A percentile compares a stretch with the other conserved stretches of the same genome.
These are phyloP conservation scores for Sclerotiophoma versabilis DNA, from an alignment of 2,329 filamentous ascomycete genomes.

Conservation along the genomic window DNA sequence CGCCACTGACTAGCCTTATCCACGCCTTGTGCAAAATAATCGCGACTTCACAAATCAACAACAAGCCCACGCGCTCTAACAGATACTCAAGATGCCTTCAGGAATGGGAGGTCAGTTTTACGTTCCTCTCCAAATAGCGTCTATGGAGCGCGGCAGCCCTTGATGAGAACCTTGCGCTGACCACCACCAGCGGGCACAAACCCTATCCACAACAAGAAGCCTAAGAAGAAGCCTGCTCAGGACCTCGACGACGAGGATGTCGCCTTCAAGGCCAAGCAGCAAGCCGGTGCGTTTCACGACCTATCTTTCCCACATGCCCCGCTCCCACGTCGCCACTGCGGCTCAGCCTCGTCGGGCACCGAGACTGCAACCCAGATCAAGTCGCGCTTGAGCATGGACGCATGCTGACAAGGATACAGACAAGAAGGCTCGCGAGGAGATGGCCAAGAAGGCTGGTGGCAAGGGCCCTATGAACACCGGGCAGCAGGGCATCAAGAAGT, in stretches of 20 bases:
- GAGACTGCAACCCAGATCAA: not conserved
- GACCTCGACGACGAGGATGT: slow-evolving; percentile 88
- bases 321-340: not conserved
- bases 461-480: slow-evolving; percentile 90
- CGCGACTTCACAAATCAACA: slow-evolving; percentile 9
- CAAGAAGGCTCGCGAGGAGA: slow-evolving; percentile 68
- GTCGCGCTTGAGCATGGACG: not conserved
- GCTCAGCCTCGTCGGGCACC: slow-evolving; percentile 2
- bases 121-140: not conserved
- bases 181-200: slow-evolving; percentile 56
- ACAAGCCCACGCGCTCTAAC: slow-evolving; percentile 2
- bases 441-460: slow-evolving; percentile 81
- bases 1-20: slow-evolving; percentile 24
- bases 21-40: slow-evolving; percentile 25
- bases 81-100: slow-evolving; percentile 55
- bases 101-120: slow-evolving; percentile 56
- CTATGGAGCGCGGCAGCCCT: not conserved
- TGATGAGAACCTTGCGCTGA: slow-evolving; percentile 25
- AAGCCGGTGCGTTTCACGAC: slow-evolving; percentile 69
- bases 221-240: slow-evolving; percentile 74
- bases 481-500: slow-evolving; percentile 94
- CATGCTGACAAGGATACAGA: slow-evolving; percentile 43
- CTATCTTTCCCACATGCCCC: not conserved
- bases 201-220: slow-evolving; percentile 73
- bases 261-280: slow-evolving; percentile 83